A percentile compares a stretch with the other conserved stretches of the same genome.
These are phyloP conservation scores for Blastocystis sp. DNA, from an alignment of 352 stramenopile species.

Conservation along the genomic window DNA sequence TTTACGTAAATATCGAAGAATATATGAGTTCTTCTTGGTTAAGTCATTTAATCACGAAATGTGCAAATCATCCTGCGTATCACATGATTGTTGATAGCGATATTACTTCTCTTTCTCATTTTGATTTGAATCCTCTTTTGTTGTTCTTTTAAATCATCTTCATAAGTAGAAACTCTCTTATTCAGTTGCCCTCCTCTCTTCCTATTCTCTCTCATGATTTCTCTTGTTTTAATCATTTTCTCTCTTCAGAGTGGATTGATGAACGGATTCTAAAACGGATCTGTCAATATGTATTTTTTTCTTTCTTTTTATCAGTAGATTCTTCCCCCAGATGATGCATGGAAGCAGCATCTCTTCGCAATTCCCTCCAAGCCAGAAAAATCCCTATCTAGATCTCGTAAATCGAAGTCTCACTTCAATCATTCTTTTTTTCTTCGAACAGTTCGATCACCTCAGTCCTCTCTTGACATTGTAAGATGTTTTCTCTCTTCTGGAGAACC, in stretches of 20 bases:
- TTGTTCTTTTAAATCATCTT: neutral
- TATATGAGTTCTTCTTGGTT: neutral
- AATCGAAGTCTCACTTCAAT: neutral
- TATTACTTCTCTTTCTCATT: neutral
- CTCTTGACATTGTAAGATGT: neutral
- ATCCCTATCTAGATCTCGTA: neutral
- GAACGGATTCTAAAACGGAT: neutral
- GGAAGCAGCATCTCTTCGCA: neutral
- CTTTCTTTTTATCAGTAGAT: neutral
- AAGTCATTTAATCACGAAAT: neutral
- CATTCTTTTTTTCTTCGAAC: neutral
- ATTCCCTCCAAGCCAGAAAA: neutral
- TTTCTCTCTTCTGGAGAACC: constrained; percentile 34
- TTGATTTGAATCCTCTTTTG: neutral
- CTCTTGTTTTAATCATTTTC: neutral
- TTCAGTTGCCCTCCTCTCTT: neutral
- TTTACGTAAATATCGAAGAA: neutral
- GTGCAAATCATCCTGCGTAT: neutral
- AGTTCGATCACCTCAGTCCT: neutral
- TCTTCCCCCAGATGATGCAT: neutral
- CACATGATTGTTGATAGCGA: constrained; percentile 2
- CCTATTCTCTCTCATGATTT: constrained; percentile 11
- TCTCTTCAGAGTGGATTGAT: neutral
- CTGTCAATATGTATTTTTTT: neutral
- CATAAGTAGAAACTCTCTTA: neutral